Percentiles rank a stretch among this genome's conserved stretches.
Conservation (phyloP, 2,329 filamentous ascomycete genomes). For the Sclerotinia trifoliorum region DNA sequence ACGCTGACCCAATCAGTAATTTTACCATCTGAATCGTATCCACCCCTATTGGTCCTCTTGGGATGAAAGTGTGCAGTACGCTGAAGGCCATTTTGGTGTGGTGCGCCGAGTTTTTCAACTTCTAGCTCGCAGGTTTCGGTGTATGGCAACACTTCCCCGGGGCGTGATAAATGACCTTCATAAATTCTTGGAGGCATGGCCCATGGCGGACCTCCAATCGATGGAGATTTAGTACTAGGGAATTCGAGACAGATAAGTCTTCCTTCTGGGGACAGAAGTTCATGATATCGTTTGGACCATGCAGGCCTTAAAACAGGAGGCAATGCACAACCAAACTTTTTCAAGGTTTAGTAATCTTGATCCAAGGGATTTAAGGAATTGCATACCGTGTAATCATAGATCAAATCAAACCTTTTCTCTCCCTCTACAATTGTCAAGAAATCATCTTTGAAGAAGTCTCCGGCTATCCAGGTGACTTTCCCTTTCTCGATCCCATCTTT, state of each 20-base stretch:
- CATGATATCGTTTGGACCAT: constrained; percentile 54
- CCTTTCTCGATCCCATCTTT: constrained; percentile 49
- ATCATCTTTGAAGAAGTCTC: constrained; percentile 65
- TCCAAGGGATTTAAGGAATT: neutral
- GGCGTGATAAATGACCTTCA: constrained; percentile 65
- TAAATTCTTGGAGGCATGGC: constrained; percentile 68
- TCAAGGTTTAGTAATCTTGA: constrained; percentile 23
- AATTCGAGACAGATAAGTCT: constrained; percentile 70
- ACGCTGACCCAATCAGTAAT: constrained; percentile 55
- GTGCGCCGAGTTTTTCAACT: constrained; percentile 46
- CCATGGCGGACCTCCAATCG: constrained; percentile 69
- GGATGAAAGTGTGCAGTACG: constrained; percentile 53
- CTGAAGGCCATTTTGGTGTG: constrained; percentile 42
- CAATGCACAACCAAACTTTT: constrained; percentile 61
- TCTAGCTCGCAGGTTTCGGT: constrained; percentile 51
- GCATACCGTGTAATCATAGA: constrained; percentile 63
- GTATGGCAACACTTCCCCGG: constrained; percentile 67
- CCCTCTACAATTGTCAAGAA: constrained; percentile 50
- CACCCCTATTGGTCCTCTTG: constrained; percentile 49
- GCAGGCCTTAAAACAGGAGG: constrained; percentile 51
- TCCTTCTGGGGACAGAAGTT: constrained; percentile 51
- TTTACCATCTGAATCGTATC: constrained; percentile 47
- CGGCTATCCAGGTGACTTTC: constrained; percentile 53
- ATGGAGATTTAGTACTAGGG: constrained; percentile 68
- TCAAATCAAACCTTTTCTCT: constrained; percentile 58